Base-by-base conservation (phyloP, 768 basidiomycete species). In the Leucogyrophana mollusca region DNA sequence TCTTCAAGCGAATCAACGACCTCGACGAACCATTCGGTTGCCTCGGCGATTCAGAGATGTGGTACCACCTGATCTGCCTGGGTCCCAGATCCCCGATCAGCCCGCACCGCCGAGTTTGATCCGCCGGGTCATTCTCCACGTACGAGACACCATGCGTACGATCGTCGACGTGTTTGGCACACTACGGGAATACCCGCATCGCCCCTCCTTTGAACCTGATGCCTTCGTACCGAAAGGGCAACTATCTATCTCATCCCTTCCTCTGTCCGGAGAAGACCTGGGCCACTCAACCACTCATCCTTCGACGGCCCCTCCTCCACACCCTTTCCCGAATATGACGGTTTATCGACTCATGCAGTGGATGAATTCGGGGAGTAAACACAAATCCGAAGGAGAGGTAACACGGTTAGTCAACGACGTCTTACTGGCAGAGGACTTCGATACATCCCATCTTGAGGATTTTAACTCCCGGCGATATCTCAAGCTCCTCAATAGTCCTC, bases 201-300 rank as follows among this genome's bases (percentile, higher is more conserved):
- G 53, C 1, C 65, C 61, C 3, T 58, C 58, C 3, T 52, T 55
- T 48, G 62, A 62, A 42, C 65, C 65, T 1, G 59, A 64, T 23
- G 14, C 43, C 4, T 24, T 21, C 6, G 30, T 63, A 4, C 22
- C 50, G 0, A 17, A 37, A 22, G 45, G 16, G 1, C 13, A 25
- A 34, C 32, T 43, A 3, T 5, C 27, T 0, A 43, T 4, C 1
- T 30, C 32, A 6, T 43, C 13, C 27, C 40, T 22, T 11, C 17
- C 17, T 10, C 4, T 11, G 4, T 2, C 4, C 13, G 14, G n/a
- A 16, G 35, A 25, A 5, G n/a, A 34, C 9, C n/a, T n/a, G n/a
- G n/a, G n/a, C n/a, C n/a, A n/a, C n/a, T n/a, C n/a, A n/a, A 8
- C 18, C 27, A n/a, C 18, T 2, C 5, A 18, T 2, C 17, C 32